These are phyloP conservation scores for Pseudofabraea citricarpa DNA, from an alignment of 2,329 filamentous ascomycete species.

Conservation along the genomic window DNA sequence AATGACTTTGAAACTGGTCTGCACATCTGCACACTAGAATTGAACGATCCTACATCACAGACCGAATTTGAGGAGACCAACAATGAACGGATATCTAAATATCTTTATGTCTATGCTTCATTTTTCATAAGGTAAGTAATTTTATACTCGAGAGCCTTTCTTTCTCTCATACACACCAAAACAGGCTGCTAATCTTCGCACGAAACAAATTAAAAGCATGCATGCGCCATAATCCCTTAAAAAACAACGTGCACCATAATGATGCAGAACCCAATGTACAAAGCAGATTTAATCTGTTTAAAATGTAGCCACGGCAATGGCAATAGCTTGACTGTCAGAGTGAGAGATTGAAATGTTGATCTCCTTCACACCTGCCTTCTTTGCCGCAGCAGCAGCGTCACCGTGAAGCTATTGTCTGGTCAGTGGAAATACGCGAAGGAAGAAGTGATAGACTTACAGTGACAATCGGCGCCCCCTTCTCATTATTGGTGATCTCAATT, in stretches of 20 bases:
- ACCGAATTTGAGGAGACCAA: too few species aligned
- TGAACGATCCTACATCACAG: too few species aligned
- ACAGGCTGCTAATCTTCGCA: too few species aligned
- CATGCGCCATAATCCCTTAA: slow-evolving; percentile 1
- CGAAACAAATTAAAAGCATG: slow-evolving; percentile 1
- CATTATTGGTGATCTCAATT: slow-evolving; percentile 84
- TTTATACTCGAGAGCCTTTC: too few species aligned
- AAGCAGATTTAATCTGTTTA: slow-evolving; percentile 33
- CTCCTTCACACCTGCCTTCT: slow-evolving; percentile 79
- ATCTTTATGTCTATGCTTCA: not conserved
- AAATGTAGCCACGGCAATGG: slow-evolving; percentile 82
- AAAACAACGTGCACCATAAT: not conserved
- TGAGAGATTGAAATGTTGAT: slow-evolving; percentile 95
- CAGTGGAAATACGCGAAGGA: slow-evolving; percentile 9
- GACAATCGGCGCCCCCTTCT: slow-evolving; percentile 78
- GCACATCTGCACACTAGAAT: too few species aligned
- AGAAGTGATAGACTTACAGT: slow-evolving; percentile 56
- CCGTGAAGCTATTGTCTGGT: slow-evolving; percentile 66
- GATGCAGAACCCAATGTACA: slow-evolving; percentile 2
- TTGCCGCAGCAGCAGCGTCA: slow-evolving; percentile 76
- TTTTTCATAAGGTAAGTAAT: too few species aligned
- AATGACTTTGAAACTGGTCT: too few species aligned
- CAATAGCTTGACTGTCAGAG: slow-evolving; percentile 88
- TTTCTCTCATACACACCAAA: too few species aligned
- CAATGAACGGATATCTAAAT: too few species aligned